Conservation (phyloP, 805 yeast species). For the Metschnikowia lunata region DNA sequence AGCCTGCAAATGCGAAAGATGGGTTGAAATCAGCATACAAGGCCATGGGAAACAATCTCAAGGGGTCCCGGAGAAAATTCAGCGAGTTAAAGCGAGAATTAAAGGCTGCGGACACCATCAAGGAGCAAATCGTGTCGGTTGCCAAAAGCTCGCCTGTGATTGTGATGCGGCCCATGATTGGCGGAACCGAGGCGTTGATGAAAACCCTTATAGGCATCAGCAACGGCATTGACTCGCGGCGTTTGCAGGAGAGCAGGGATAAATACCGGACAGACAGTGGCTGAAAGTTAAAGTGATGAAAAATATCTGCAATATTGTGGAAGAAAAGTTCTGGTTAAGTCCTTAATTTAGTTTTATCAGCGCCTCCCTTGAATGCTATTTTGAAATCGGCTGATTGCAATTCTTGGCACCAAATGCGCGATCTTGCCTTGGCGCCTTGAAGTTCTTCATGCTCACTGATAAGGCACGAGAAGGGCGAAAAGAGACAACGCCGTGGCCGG, state of each 20-base stretch:
- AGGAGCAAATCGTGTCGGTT: constrained; percentile 61
- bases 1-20: constrained; percentile 65
- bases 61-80: constrained; percentile 61
- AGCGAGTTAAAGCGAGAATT: constrained; percentile 57
- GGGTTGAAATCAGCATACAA: constrained; percentile 75
- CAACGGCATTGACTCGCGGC: constrained; percentile 69
- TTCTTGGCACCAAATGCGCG: too few relatives aligned
- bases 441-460: too few relatives aligned
- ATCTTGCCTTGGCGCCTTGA: too few relatives aligned
- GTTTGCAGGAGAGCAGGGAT: constrained; percentile 55
- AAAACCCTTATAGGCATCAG: constrained; percentile 79
- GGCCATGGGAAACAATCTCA: constrained; percentile 64
- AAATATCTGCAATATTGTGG: too few relatives aligned
- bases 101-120: constrained; percentile 60
- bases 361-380: too few relatives aligned
- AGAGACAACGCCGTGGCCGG: too few relatives aligned
- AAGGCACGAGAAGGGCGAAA: too few relatives aligned
- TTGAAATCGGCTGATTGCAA: too few relatives aligned
- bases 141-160: constrained; percentile 78
- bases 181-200: constrained; percentile 87
- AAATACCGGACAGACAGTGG: constrained; percentile 45
- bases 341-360: too few relatives aligned
- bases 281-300: too few relatives aligned
- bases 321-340: too few relatives aligned
- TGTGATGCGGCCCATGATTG: constrained; percentile 79